Conservation (phyloP, 495 filamentous ascomycete species). For the Xylaria venustula region DNA sequence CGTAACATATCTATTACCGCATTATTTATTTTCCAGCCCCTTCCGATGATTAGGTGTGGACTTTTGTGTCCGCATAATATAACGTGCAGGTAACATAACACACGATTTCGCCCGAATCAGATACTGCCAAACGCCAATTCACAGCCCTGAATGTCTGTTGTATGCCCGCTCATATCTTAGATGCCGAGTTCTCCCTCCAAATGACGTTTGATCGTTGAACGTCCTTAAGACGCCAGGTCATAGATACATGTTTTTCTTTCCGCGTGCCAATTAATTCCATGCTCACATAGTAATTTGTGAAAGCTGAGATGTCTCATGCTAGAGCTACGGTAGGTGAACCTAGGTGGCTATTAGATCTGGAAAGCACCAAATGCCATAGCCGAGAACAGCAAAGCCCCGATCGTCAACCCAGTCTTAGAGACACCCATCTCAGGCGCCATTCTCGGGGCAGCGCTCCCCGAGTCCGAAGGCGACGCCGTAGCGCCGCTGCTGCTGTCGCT, state of each 20-base stretch:
- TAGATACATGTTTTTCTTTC: background rate
- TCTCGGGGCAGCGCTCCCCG: constrained; percentile 16
- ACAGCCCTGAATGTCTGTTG: background rate
- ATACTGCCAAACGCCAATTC: background rate
- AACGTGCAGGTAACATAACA: too few species aligned
- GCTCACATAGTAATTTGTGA: background rate
- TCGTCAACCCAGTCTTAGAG: constrained; percentile 18
- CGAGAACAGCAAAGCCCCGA: constrained; percentile 24
- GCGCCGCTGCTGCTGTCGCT: background rate
- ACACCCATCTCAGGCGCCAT: constrained; percentile 18
- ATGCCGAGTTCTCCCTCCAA: background rate
- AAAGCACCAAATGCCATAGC: constrained; percentile 27
- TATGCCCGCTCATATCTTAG: too few species aligned
- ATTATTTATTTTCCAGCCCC: too few species aligned
- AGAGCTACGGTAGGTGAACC: background rate
- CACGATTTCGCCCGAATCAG: background rate
- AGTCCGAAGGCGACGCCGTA: background rate
- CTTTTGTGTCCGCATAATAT: too few species aligned
- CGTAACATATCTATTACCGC: too few species aligned
- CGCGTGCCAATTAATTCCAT: background rate
- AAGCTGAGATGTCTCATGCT: too few species aligned
- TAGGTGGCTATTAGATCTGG: constrained; percentile 12
- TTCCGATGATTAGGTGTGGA: background rate
- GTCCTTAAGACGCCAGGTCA: background rate
- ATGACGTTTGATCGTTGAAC: background rate